These are phyloP conservation scores for Microdochium trichocladiopsis DNA, from an alignment of 2,329 filamentous ascomycete genomes.

Conservation along the genomic window DNA sequence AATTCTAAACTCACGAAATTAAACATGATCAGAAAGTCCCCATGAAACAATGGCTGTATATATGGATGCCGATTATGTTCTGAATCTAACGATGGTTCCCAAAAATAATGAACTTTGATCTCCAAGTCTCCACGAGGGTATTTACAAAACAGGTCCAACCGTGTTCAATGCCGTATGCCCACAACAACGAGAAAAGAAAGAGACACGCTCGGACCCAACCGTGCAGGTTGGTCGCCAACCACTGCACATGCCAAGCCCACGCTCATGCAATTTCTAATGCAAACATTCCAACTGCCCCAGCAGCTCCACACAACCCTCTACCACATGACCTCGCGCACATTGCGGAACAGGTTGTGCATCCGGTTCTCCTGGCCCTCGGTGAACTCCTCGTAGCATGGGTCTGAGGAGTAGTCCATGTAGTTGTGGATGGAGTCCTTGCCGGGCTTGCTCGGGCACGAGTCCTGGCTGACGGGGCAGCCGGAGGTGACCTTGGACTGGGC, in stretches of 20 bases:
- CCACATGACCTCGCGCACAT: background rate
- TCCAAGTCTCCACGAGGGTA: background rate
- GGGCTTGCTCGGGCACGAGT: slow-evolving; percentile 18
- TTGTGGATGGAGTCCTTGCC: slow-evolving; percentile 26
- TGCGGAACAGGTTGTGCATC: slow-evolving; percentile 1
- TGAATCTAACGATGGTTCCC: background rate
- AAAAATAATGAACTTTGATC: background rate
- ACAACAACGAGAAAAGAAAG: background rate
- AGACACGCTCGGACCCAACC: background rate
- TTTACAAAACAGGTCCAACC: background rate
- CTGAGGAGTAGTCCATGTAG: slow-evolving; percentile 29
- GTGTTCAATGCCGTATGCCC: background rate
- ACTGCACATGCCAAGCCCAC: no score
- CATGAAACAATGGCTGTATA: background rate
- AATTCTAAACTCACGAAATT: no score
- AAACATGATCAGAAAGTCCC: no score
- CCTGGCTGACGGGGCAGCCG: slow-evolving; percentile 27
- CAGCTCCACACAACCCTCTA: background rate
- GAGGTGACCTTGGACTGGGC: slow-evolving; percentile 24
- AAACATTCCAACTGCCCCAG: background rate
- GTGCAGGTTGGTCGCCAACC: no score
- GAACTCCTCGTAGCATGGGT: slow-evolving; percentile 31
- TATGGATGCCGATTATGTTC: background rate
- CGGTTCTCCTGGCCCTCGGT: slow-evolving; percentile 25
- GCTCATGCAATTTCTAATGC: background rate